Evolutionary conservation across 2,329 filamentous ascomycete species (phyloP), one percentile per base, ranked within the genome.

Genomic region (Epichloe sylvatica): DNA sequence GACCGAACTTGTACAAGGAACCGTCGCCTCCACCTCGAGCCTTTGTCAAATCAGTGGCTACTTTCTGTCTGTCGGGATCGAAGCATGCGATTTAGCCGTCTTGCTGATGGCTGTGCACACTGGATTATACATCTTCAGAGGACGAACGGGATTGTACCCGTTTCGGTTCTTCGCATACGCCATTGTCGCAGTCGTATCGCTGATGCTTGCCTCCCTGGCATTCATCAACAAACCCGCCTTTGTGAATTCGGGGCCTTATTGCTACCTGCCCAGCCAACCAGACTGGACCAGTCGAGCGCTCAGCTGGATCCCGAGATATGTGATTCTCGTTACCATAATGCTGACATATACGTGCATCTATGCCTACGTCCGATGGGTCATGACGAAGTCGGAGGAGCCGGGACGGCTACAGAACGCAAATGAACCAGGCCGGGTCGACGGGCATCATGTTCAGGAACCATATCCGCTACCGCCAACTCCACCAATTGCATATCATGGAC

Each of bases 41-140:
- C 81, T 84, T 54, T 88, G 84, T 60, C 81, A 87, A 64, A 69
- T 75, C 41, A 80, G 74, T 55, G 84, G 84, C 0, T 88, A 85
- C 65, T 74, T 84, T 52, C 70, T 86, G 34, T 69, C 80, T 4
- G 64, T 80, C 46, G 78, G 79, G n/a, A 78, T 84, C 51, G 81
- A 86, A 61, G 77, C 80, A 33, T 80, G 79, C 68, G 85, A 91
- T 59, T 72, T 84, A 49, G 77, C 83, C 9, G 80, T 87, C 15
- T 70, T 88, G 13, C 72, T 86, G 51, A 86, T 91, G 57, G 81
- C 84, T 17, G 60, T 87, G 8, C 86, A 91, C 60, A 84, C 82
- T 46, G 78, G 77, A 3, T 66, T 88, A 11, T 85, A 84, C 62
- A 82, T 91, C 47, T 81, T 88, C 55, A 73, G 75, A 21, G 66